These are phyloP conservation scores for Cladosporium oxysporum DNA, from an alignment of 2,329 filamentous ascomycete species.

Conservation along the genomic window DNA sequence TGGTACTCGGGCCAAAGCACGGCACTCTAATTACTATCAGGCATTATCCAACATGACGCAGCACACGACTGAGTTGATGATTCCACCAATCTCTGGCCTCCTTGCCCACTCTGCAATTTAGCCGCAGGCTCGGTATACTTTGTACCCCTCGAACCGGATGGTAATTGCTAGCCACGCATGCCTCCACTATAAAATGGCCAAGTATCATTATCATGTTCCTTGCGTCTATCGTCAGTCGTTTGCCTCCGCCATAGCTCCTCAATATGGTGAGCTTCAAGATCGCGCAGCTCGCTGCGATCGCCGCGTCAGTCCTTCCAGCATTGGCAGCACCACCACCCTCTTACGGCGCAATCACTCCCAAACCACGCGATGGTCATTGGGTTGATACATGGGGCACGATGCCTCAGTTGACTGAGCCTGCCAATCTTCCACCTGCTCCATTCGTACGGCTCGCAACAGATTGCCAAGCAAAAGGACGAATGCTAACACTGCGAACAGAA, in stretches of 20 bases:
- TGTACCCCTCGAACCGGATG: conserved; percentile 9
- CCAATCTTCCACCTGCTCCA: conserved; percentile 61
- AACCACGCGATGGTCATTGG: conserved; percentile 50
- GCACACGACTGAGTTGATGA: not conserved
- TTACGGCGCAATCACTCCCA: conserved; percentile 16
- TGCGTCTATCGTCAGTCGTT: fast-evolving
- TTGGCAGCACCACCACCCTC: conserved; percentile 14
- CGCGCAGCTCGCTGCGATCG: not conserved
- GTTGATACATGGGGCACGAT: conserved; percentile 66
- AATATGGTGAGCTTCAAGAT: conserved; percentile 7
- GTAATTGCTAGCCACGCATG: not conserved
- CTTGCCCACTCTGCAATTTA: conserved; percentile 13
- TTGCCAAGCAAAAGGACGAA: conserved; percentile 2
- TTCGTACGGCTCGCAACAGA: conserved; percentile 51
- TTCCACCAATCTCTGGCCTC: conserved; percentile 10
- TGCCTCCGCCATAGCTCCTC: too few species aligned
- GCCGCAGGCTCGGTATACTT: conserved; percentile 18
- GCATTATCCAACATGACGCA: not conserved
- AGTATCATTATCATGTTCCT: not conserved
- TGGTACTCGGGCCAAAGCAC: not conserved
- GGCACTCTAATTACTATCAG: not conserved
- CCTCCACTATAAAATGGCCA: not conserved
- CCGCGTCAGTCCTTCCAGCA: conserved; percentile 1
- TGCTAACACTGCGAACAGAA: conserved; percentile 46
- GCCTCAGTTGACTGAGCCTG: conserved; percentile 64